Evolutionary conservation across 345 rosid genomes (phyloP), one percentile per base, ranked within the genome.

Genomic region (Laguncularia racemosa): DNA sequence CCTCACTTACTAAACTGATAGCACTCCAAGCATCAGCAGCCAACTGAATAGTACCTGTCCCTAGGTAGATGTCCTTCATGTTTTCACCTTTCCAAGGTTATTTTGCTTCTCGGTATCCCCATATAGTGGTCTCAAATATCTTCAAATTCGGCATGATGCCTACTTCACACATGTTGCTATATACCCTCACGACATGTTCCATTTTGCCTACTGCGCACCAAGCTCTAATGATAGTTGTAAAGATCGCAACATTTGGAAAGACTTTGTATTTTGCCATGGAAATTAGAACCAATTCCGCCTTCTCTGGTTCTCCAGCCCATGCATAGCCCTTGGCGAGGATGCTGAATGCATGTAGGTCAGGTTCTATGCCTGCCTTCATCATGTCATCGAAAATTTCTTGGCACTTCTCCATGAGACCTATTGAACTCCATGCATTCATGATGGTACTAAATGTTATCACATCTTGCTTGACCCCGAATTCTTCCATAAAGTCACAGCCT

Each of bases 371-470:
- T 15, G 82, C 80, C 73, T 76, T 79, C 54, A 73, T 68, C 98
- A 84, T 85, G 68, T 91, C 96, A 44, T 75, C 58, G 18, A 82
- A 91, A 54, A 91, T 88, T 63, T 91, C 92, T 66, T 73, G 78
- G 66, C 96, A 91, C 66, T 85, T 85, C 44, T 80, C 79, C 98
- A 88, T 88, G 46, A 79, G 74, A 62, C 95, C 98, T 0, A 81
- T 67, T 13, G 96, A 88, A 70, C 95, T 88, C 91, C 98, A 88
- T 0, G 89, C 89, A 63, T 91, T 81, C 95, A 91, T 88, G 73
- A 91, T 76, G 1, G 96, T 88, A 79, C 98, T 91, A 61, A 85
- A 91, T 28, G 96, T 91, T 46, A 88, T 66, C 19, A 88, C 95
- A 60, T 88, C 96, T 20, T 95, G 91, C 68, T 81, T 84, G 50